Conservation (phyloP, 805 yeast genomes). For the Lipomyces chichibuensis region DNA sequence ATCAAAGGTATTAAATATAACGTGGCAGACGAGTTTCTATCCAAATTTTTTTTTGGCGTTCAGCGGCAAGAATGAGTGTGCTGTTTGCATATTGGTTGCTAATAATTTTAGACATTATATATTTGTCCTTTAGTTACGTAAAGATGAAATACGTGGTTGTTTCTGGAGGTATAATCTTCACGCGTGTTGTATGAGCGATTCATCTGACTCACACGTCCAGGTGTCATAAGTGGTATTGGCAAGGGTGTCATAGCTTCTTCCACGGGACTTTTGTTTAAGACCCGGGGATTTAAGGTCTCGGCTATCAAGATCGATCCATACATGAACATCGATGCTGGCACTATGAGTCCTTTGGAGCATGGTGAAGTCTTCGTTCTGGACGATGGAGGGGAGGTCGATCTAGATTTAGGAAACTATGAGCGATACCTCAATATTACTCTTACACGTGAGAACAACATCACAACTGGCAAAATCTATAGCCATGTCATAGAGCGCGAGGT, state of each 20-base stretch:
- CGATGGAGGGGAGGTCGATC: slow-evolving; percentile 99
- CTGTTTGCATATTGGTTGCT: neutral
- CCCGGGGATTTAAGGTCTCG: slow-evolving; percentile 91
- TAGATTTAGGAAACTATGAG: slow-evolving; percentile 97
- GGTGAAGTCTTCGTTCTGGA: slow-evolving; percentile 97
- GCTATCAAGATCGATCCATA: slow-evolving; percentile 98
- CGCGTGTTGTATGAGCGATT: neutral
- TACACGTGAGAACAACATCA: slow-evolving; percentile 92
- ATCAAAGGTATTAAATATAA: neutral
- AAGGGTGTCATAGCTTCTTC: slow-evolving; percentile 97
- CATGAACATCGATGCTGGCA: slow-evolving; percentile 99
- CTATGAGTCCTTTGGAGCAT: slow-evolving; percentile 98
- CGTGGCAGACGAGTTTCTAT: neutral
- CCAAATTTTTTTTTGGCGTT: neutral
- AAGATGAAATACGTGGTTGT: slow-evolving; percentile 98
- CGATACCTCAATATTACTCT: slow-evolving; percentile 92
- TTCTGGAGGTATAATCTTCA: slow-evolving; percentile 71
- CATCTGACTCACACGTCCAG: slow-evolving; percentile 27
- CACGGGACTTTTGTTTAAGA: slow-evolving; percentile 91
- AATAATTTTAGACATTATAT: neutral
- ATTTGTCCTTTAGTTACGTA: slow-evolving; percentile 4
- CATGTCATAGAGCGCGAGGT: slow-evolving; percentile 86
- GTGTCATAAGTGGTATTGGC: slow-evolving; percentile 99
- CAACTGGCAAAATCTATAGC: slow-evolving; percentile 96
- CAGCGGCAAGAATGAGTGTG: neutral